phyloP scores from a whole-genome alignment of 805 yeast species.

The Nakazawaea anatomiae region DNA sequence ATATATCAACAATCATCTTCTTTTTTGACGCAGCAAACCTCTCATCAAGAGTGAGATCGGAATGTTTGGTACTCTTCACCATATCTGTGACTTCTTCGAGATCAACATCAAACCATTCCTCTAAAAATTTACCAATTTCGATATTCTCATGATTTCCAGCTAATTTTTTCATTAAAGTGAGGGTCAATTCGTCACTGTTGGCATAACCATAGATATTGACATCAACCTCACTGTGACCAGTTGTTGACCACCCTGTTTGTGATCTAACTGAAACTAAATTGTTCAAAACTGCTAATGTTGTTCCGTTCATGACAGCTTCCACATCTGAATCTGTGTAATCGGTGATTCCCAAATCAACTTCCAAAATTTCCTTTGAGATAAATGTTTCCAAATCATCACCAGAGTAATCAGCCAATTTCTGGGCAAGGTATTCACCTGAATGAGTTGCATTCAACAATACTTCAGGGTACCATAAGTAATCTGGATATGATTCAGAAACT shows the following conservation, averaged over 20 bases:
- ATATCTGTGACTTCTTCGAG: constrained; percentile 42
- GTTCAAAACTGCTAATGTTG: constrained; percentile 39
- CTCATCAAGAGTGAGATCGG: background rate
- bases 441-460: constrained; percentile 63
- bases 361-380: constrained; percentile 48
- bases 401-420: constrained; percentile 33
- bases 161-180: constrained; percentile 37
- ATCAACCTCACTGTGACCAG: constrained; percentile 95
- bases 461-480: constrained; percentile 83
- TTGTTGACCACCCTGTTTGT: constrained; percentile 93
- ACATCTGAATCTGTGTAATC: constrained; percentile 56
- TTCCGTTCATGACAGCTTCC: constrained; percentile 27
- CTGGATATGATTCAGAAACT: constrained; percentile 63
- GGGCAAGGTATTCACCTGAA: constrained; percentile 67
- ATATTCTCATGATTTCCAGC: constrained; percentile 84
- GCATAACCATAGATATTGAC: constrained; percentile 85
- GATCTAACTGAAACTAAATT: constrained; percentile 76
- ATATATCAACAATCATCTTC: constrained; percentile 16
- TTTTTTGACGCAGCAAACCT: constrained; percentile 2
- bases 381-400: constrained; percentile 29
- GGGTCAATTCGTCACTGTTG: constrained; percentile 41
- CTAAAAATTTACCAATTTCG: constrained; percentile 77
- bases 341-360: constrained; percentile 58
- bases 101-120: constrained; percentile 40
- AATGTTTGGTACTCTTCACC: constrained; percentile 34